Evolutionary conservation across 768 basidiomycete species (phyloP).

Genomic region (Phylloporus arenicola): DNA sequence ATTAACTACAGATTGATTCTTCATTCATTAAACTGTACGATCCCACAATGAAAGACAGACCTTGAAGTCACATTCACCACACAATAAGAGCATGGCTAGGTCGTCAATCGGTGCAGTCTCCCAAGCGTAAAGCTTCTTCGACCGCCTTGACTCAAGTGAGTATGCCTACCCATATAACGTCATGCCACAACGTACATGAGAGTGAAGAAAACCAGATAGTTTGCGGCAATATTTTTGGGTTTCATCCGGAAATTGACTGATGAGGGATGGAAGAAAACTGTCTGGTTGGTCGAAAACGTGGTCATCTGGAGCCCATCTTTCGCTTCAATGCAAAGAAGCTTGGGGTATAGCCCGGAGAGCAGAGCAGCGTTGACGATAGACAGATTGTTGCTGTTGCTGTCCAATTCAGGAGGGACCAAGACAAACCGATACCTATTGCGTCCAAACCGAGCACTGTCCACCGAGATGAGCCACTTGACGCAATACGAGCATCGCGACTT

Average conservation of each 20-base stretch:
- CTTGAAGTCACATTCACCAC: slow-evolving; percentile 89
- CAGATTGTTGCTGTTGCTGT: slow-evolving; percentile 61
- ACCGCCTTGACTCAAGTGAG: slow-evolving; percentile 57
- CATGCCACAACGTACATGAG: slow-evolving; percentile 54
- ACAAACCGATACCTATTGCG: slow-evolving; percentile 76
- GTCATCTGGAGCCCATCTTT: slow-evolving; percentile 52
- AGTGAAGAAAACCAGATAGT: slow-evolving; percentile 80
- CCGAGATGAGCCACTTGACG: slow-evolving; percentile 3
- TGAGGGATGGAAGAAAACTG: slow-evolving; percentile 79
- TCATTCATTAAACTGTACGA: slow-evolving; percentile 4
- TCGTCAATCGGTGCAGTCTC: slow-evolving; percentile 90
- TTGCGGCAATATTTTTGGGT: slow-evolving; percentile 63
- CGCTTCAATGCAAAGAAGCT: slow-evolving; percentile 69
- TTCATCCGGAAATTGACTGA: slow-evolving; percentile 81
- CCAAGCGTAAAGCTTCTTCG: slow-evolving; percentile 90
- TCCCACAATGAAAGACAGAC: slow-evolving; percentile 33
- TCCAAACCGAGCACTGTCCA: slow-evolving; percentile 62
- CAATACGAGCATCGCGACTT: background rate
- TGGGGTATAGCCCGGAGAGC: slow-evolving; percentile 85
- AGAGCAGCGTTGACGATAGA: slow-evolving; percentile 76
- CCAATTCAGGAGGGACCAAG: slow-evolving; percentile 60
- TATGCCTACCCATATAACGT: background rate
- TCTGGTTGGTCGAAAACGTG: slow-evolving; percentile 79
- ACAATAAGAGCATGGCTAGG: slow-evolving; percentile 71
- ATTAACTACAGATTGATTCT: slow-evolving; percentile 44